Evolutionary conservation across 176 grass and related monocot genomes (phyloP).

Genomic region (Cymbopogon citratus): DNA sequence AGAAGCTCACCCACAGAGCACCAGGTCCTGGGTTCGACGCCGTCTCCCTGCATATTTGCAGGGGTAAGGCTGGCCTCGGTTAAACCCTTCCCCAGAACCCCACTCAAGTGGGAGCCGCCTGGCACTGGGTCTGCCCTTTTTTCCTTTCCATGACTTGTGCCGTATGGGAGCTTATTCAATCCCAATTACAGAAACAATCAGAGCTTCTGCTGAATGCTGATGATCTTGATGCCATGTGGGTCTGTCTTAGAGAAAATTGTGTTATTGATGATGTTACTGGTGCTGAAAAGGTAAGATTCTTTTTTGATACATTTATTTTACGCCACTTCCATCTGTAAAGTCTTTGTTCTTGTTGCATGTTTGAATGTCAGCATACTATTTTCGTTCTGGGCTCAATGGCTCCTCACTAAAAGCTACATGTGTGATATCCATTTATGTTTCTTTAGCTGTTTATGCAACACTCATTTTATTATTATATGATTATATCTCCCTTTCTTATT

Average conservation of each 20-base stretch:
- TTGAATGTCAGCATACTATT: background rate
- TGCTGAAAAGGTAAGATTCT: constrained; percentile 73
- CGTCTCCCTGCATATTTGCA: too few relatives aligned
- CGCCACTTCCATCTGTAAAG: background rate
- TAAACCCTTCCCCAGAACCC: too few relatives aligned
- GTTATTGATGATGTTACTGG: constrained; percentile 93
- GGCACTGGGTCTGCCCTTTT: too few relatives aligned
- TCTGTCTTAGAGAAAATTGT: constrained; percentile 98
- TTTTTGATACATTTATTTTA: background rate
- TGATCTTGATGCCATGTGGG: constrained; percentile 99
- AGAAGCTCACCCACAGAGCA: too few relatives aligned
- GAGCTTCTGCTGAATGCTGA: constrained; percentile 95
- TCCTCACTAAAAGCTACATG: background rate
- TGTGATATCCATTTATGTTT: background rate
- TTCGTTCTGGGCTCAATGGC: background rate
- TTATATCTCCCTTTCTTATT: constrained; percentile 14
- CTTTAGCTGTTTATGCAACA: background rate
- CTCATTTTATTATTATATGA: background rate
- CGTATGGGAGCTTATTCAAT: constrained; percentile 23
- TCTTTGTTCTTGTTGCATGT: background rate
- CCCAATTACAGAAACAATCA: constrained; percentile 88
- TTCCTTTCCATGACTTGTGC: background rate
- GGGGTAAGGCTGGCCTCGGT: too few relatives aligned
- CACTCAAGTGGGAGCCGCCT: too few relatives aligned
- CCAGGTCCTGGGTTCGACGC: too few relatives aligned